A percentile compares a stretch with the other conserved stretches of the same genome.
Evolutionary conservation across 495 filamentous ascomycete genomes (phyloP).

Genomic region (Annulohypoxylon stygium): DNA sequence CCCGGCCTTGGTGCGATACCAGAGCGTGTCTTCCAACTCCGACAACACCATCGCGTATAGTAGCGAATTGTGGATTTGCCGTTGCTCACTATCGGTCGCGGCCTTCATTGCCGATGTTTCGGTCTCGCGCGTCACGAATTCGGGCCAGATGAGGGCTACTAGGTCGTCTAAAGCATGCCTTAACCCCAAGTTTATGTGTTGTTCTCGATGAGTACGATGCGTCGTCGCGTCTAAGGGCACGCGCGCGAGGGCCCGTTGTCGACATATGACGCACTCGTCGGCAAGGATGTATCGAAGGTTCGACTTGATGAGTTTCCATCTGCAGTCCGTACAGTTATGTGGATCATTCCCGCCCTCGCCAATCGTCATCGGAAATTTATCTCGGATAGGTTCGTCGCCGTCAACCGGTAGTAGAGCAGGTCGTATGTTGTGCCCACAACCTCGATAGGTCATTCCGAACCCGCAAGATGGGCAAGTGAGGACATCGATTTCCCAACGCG

Average conservation of each 20-base stretch:
- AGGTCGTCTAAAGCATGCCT: constrained; percentile 29
- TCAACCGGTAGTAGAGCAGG: constrained; percentile 38
- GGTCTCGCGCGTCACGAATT: constrained; percentile 48
- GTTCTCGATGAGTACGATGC: constrained; percentile 40
- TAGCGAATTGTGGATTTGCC: constrained; percentile 40
- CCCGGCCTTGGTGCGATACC: constrained; percentile 40
- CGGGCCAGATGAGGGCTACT: constrained; percentile 40
- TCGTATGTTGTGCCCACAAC: constrained; percentile 41
- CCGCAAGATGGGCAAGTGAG: constrained; percentile 46
- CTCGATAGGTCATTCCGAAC: constrained; percentile 41
- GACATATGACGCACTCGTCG: constrained; percentile 44
- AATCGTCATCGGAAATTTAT: constrained; percentile 48
- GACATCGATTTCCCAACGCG: constrained; percentile 16
- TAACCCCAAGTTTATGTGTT: constrained; percentile 35
- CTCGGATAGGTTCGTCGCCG: constrained; percentile 36
- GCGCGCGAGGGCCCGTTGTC: constrained; percentile 17
- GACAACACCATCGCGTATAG: constrained; percentile 47
- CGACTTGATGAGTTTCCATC: constrained; percentile 40
- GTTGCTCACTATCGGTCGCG: constrained; percentile 36
- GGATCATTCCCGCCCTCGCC: constrained; percentile 40
- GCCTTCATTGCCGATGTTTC: constrained; percentile 31
- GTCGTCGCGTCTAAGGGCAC: constrained; percentile 24
- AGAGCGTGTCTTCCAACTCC: constrained; percentile 46
- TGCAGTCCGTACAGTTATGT: constrained; percentile 42
- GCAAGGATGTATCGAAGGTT: constrained; percentile 40